phyloP scores from a whole-genome alignment of 2,329 filamentous ascomycete genomes.

The Scedosporium aurantiacum region DNA sequence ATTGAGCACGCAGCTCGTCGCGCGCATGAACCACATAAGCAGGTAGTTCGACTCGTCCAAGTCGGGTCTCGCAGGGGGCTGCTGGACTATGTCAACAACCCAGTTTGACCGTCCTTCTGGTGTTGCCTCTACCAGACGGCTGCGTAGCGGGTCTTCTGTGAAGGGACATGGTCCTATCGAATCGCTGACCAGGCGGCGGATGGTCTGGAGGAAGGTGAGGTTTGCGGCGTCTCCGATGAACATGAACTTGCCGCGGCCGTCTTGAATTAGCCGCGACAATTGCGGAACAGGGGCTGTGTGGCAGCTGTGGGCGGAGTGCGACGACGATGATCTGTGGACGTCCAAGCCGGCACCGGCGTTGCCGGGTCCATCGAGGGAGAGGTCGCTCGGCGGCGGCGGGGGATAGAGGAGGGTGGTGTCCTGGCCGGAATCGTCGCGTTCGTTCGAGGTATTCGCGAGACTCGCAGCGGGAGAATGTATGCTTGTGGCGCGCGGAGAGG shows the following conservation, averaged over 20 bases:
- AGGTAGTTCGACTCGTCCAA: constrained; percentile 17
- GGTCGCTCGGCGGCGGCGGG: too few relatives aligned
- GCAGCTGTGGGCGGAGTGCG: background rate
- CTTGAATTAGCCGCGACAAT: constrained; percentile 19
- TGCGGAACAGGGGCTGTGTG: background rate
- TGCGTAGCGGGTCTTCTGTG: constrained; percentile 22
- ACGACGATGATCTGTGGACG: background rate
- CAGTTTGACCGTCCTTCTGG: constrained; percentile 18
- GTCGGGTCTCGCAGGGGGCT: constrained; percentile 10
- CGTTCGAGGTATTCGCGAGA: background rate
- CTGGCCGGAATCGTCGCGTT: background rate
- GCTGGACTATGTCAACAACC: constrained; percentile 12
- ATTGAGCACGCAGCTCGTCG: constrained; percentile 17
- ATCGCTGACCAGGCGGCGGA: constrained; percentile 20
- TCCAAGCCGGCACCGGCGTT: too few relatives aligned
- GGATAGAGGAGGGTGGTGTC: background rate
- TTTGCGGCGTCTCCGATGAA: constrained; percentile 26
- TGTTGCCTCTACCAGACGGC: constrained; percentile 21
- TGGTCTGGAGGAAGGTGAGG: constrained; percentile 22
- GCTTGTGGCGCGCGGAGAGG: background rate
- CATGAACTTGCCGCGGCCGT: constrained; percentile 21
- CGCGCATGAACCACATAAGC: constrained; percentile 19
- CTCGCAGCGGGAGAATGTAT: background rate
- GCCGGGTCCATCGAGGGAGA: too few relatives aligned
- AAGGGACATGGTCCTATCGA: constrained; percentile 20